A percentile compares a stretch with the other conserved stretches of the same genome.
Conservation (phyloP, 768 basidiomycete species). For the Lentinula sp. region DNA sequence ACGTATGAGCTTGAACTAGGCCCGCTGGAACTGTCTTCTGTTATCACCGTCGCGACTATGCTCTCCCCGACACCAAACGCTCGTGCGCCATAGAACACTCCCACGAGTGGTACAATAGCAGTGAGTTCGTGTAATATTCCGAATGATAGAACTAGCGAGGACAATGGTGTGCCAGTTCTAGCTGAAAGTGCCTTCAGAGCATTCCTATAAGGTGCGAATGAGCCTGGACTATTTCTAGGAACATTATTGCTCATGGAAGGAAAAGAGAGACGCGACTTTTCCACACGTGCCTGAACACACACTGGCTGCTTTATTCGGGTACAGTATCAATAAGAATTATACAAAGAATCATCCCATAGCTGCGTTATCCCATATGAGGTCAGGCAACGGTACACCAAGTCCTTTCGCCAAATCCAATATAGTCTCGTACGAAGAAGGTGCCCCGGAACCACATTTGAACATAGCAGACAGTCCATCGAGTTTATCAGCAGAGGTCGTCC, state of each 20-base stretch:
- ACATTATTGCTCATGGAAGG: background rate
- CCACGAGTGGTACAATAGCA: constrained; percentile 68
- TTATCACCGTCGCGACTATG: constrained; percentile 33
- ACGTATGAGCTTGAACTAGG: constrained; percentile 11
- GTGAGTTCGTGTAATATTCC: constrained; percentile 82
- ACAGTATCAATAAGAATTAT: too few species aligned
- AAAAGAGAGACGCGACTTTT: background rate
- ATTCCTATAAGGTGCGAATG: constrained; percentile 30
- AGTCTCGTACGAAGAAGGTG: constrained; percentile 32
- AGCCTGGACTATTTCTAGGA: background rate
- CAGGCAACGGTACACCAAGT: constrained; percentile 28
- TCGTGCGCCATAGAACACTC: constrained; percentile 66
- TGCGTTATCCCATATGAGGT: constrained; percentile 24
- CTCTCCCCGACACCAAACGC: constrained; percentile 63
- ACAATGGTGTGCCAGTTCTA: constrained; percentile 67
- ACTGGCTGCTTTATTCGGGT: too few species aligned
- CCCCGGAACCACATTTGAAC: constrained; percentile 56
- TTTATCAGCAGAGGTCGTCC: constrained; percentile 53
- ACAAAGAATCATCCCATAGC: background rate
- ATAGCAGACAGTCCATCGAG: constrained; percentile 58
- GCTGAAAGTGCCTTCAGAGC: constrained; percentile 55
- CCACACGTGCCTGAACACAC: background rate
- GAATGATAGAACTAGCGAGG: constrained; percentile 76
- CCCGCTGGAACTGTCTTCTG: constrained; percentile 9
- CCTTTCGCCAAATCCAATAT: constrained; percentile 36